A percentile compares a stretch with the other conserved stretches of the same genome.
Evolutionary conservation across 768 basidiomycete species (phyloP).

Genomic region (Podaxis sp.): DNA sequence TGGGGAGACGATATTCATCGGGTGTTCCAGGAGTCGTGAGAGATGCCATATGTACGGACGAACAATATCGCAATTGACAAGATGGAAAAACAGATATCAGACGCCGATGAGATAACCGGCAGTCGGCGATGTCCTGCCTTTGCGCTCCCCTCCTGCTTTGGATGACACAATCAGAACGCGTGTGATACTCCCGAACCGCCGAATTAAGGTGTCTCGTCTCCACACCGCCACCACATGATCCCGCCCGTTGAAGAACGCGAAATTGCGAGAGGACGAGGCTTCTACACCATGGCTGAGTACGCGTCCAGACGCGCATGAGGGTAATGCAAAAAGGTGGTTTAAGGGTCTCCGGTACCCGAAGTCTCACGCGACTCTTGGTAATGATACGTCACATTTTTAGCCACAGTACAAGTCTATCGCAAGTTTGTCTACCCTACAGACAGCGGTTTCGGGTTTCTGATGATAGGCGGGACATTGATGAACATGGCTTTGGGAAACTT

Average conservation of each 20-base stretch:
- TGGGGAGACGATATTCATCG: slow-evolving; percentile 62
- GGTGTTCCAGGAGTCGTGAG: slow-evolving; percentile 21
- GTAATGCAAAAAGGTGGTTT: slow-evolving; percentile 3
- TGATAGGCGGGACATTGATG: slow-evolving; percentile 24
- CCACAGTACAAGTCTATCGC: neutral
- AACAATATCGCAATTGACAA: slow-evolving; percentile 1
- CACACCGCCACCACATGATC: slow-evolving; percentile 10
- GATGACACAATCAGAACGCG: slow-evolving; percentile 9
- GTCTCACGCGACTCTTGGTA: slow-evolving; percentile 2
- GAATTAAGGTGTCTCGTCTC: neutral
- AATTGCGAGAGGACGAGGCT: neutral
- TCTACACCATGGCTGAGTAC: slow-evolving; percentile 13
- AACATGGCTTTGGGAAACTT: slow-evolving; percentile 50
- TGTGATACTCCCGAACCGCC: slow-evolving; percentile 5
- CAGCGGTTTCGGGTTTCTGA: slow-evolving; percentile 14
- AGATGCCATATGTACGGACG: slow-evolving; percentile 26
- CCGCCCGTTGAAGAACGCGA: neutral
- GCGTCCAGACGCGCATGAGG: slow-evolving; percentile 14
- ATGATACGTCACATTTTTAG: neutral
- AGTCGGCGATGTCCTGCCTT: slow-evolving; percentile 3
- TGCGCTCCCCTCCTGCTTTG: neutral
- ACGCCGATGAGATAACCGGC: slow-evolving; percentile 8
- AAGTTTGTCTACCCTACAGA: neutral
- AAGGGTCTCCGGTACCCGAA: neutral
- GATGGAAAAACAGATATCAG: neutral